These are phyloP conservation scores for Pythium brachiatum DNA, from an alignment of 352 stramenopile species.

Conservation along the genomic window DNA sequence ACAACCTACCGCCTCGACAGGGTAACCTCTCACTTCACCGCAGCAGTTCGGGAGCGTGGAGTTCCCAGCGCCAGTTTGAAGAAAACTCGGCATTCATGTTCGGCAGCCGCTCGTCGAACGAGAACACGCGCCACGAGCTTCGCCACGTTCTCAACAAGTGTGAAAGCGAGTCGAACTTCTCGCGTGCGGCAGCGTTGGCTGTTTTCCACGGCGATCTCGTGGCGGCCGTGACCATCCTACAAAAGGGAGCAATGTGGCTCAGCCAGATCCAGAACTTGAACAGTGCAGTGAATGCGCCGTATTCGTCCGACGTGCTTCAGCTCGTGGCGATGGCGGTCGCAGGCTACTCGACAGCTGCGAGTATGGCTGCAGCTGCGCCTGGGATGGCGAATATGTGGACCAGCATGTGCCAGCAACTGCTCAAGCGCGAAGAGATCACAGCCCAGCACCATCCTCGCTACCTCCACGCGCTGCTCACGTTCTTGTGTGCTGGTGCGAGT, in stretches of 20 bases:
- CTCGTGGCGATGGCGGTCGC: conserved; percentile 88
- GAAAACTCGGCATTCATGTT: conserved; percentile 34
- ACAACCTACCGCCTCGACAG: conserved; percentile 16
- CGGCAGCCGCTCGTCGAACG: conserved; percentile 46
- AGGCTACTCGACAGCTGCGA: conserved; percentile 59
- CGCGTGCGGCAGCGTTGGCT: conserved; percentile 64
- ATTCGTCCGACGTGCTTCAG: conserved; percentile 76
- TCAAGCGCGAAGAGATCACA: conserved; percentile 73
- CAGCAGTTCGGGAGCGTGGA: conserved; percentile 69
- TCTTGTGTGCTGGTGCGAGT: conserved; percentile 48
- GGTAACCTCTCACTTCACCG: conserved; percentile 37
- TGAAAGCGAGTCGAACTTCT: conserved; percentile 62
- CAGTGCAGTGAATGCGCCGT: conserved; percentile 23
- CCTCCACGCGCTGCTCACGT: conserved; percentile 78
- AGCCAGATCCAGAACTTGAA: conserved; percentile 52
- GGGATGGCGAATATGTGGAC: conserved; percentile 62
- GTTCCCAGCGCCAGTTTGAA: conserved; percentile 56
- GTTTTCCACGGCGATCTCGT: conserved; percentile 84
- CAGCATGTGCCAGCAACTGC: conserved; percentile 74
- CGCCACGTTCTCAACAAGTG: conserved; percentile 57
- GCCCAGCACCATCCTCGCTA: conserved; percentile 63
- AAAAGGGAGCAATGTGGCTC: conserved; percentile 67
- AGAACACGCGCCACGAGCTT: conserved; percentile 55
- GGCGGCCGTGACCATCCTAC: conserved; percentile 61
- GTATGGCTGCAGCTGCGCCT: conserved; percentile 27